Base-by-base conservation (phyloP, 2,329 filamentous ascomycete genomes). In the Colletotrichum siamense region DNA sequence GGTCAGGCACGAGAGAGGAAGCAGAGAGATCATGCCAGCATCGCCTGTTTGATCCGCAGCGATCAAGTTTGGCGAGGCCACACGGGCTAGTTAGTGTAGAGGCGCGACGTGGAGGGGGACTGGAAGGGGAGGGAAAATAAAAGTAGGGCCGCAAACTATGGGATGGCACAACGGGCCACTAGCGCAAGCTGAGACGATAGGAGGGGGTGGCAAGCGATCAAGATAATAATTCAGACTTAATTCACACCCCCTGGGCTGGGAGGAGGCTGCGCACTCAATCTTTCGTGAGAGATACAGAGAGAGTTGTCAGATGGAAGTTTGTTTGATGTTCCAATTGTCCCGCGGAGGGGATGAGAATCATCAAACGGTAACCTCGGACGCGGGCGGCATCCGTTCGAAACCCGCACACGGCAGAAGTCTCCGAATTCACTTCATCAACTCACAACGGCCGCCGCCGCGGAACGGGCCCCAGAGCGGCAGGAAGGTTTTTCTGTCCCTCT, bases 21-120 rank as follows among this genome's bases (percentile, higher is more conserved):
- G 32, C n/a, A 12, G 28, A 34, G 61, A 59, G 26, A 63, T 75
- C 62, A 16, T 65, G 64, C 64, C 57, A 65, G 73, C 64, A 69
- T 34, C 63, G 49, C 63, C 63, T 24, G 64, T 75, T 73, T 72
- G 73, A 75, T 75, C 69, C 69, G 69, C 73, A 67, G 55, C 73
- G 44, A 30, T 72, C 69, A 67, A 32, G 22, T 72, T 24, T 68
- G 62, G 71, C 44, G 66, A 69, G 28, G 44, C n/a, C 44, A 49
- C n/a, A 49, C n/a, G 15, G 44, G 44, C 36, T 57, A 70, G n/a
- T 22, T 49, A 22, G 44, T 5, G 44, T 22, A 49, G 44, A 49
- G 18, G 44, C 44, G 44, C 44, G 44, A 49, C 18, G 44, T 49
- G 44, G n/a, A 49, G 9, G 44, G 44, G 44, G 39, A 44, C 39